phyloP scores from a whole-genome alignment of 2,329 filamentous ascomycete genomes.

The Colletotrichum melonis region DNA sequence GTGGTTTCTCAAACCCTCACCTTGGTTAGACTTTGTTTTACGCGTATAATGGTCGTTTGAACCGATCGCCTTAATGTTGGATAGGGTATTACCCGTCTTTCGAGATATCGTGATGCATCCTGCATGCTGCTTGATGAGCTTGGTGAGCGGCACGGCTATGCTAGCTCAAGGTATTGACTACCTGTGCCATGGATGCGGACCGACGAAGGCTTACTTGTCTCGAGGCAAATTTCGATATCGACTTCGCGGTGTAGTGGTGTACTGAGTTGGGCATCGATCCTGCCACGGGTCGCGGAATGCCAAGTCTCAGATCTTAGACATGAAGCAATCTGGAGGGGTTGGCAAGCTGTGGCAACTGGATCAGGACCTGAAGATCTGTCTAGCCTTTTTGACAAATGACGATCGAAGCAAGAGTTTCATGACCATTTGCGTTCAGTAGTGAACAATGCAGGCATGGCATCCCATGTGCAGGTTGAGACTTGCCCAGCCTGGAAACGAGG shows the following conservation, averaged over 20 bases:
- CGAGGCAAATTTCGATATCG: not conserved
- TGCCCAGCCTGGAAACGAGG: not conserved
- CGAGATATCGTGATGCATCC: not conserved
- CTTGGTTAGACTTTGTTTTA: not conserved
- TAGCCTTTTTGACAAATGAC: not conserved
- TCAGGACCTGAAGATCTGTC: not conserved
- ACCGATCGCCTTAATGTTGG: not conserved
- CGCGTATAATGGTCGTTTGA: not conserved
- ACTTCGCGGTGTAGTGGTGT: not conserved
- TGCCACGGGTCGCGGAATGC: not conserved
- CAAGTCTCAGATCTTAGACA: constrained; percentile 15
- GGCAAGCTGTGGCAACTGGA: not conserved
- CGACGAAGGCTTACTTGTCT: too few species aligned
- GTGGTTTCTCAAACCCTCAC: not conserved
- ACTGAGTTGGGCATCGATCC: not conserved
- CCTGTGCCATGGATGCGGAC: not conserved
- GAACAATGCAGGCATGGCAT: not conserved
- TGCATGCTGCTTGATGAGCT: not conserved
- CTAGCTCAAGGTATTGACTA: too few species aligned
- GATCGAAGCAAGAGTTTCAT: too few species aligned
- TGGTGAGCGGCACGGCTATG: not conserved
- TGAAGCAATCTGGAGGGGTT: not conserved
- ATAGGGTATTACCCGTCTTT: not conserved
- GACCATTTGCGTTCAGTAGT: not conserved
- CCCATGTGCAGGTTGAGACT: too few species aligned